phyloP scores from a whole-genome alignment of 768 basidiomycete genomes.

The Mycena metata region DNA sequence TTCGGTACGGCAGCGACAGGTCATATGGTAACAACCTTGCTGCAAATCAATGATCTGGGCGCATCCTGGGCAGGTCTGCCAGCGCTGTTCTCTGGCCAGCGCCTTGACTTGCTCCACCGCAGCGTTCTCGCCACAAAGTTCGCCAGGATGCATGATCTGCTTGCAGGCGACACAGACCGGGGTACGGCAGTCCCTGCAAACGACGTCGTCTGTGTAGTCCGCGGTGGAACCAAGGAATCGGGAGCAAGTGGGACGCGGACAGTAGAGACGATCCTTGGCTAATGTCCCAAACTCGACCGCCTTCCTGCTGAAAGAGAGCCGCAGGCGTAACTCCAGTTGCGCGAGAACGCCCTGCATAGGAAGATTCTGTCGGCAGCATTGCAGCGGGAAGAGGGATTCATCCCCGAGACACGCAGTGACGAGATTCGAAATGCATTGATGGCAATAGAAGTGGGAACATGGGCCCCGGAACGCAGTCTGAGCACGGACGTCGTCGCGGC shows the following conservation, averaged over 20 bases:
- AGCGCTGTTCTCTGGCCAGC: slow-evolving; percentile 60
- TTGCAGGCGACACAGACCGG: slow-evolving; percentile 66
- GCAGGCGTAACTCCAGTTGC: slow-evolving; percentile 33
- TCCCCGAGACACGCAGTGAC: slow-evolving; percentile 59
- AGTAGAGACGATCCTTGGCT: slow-evolving; percentile 62
- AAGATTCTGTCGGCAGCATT: slow-evolving; percentile 61
- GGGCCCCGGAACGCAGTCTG: slow-evolving; percentile 51
- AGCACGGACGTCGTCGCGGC: slow-evolving; percentile 50
- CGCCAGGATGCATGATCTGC: slow-evolving; percentile 54
- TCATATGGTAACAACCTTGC: slow-evolving; percentile 76
- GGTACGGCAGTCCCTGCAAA: slow-evolving; percentile 57
- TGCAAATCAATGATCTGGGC: slow-evolving; percentile 66
- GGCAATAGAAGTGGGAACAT: slow-evolving; percentile 64
- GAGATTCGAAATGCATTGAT: slow-evolving; percentile 56
- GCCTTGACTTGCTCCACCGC: slow-evolving; percentile 57
- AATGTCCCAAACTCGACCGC: slow-evolving; percentile 60
- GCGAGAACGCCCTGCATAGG: slow-evolving; percentile 48
- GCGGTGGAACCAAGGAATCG: slow-evolving; percentile 62
- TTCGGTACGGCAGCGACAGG: slow-evolving; percentile 67
- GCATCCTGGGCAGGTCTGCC: slow-evolving; percentile 78
- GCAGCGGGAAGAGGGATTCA: slow-evolving; percentile 65
- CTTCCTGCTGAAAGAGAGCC: slow-evolving; percentile 56
- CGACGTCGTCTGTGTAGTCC: slow-evolving; percentile 35
- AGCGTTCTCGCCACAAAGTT: slow-evolving; percentile 58
- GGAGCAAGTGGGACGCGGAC: slow-evolving; percentile 64